These are phyloP conservation scores for Suillus plorans DNA, from an alignment of 768 basidiomycete species.

Conservation along the genomic window DNA sequence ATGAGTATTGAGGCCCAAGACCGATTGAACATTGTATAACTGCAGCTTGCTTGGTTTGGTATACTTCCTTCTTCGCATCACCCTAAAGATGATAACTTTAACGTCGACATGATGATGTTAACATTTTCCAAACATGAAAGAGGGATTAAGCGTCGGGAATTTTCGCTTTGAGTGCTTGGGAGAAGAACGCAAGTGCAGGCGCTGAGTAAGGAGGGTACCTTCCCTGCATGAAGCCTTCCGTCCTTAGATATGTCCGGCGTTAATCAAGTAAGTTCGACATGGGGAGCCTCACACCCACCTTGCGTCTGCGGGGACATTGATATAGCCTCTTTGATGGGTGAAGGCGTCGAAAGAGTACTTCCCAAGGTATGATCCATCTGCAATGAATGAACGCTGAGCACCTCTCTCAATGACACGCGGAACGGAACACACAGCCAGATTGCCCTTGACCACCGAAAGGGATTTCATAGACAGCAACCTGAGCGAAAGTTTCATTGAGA, in stretches of 20 bases:
- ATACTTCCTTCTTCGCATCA: background rate
- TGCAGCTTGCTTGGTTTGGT: too few species aligned
- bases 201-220: conserved; percentile 60
- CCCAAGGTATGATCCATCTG: conserved; percentile 48
- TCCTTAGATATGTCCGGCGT: background rate
- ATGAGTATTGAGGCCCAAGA: too few species aligned
- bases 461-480: conserved; percentile 37
- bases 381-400: too few species aligned
- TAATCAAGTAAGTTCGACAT: background rate
- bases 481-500: conserved; percentile 55
- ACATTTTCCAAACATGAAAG: background rate
- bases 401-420: background rate
- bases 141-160: background rate
- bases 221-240: conserved; percentile 38
- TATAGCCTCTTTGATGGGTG: conserved; percentile 41
- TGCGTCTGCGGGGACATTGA: conserved; percentile 54
- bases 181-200: background rate
- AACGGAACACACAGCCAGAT: conserved; percentile 50
- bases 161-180: background rate
- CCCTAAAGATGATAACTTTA: background rate
- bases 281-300: conserved; percentile 15
- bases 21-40: too few species aligned
- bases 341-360: conserved; percentile 53
- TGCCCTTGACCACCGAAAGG: conserved; percentile 54
- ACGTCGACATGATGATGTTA: background rate